phyloP scores from a whole-genome alignment of 257 asterid species.

The Gentiana macrophylla region DNA sequence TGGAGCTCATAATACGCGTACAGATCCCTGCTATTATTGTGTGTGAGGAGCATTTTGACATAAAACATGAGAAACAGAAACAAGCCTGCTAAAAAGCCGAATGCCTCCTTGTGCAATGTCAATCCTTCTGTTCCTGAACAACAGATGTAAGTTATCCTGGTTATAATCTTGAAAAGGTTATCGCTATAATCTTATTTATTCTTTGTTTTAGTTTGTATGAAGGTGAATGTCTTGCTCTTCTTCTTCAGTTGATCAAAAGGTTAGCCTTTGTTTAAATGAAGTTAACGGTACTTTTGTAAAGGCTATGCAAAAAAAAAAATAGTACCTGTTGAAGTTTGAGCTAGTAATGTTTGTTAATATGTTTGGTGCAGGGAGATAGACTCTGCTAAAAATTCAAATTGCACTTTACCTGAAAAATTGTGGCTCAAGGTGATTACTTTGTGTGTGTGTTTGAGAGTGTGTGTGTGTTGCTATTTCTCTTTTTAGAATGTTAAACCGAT shows the following conservation, averaged over 20 bases:
- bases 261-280: background rate
- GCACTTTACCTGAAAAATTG: conserved; percentile 48
- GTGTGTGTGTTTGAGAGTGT: no score
- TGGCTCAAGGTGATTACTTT: conserved; percentile 55
- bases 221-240: conserved; percentile 46
- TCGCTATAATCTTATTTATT: background rate
- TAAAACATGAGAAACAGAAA: conserved; percentile 4
- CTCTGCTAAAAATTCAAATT: conserved; percentile 28
- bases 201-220: conserved; percentile 38
- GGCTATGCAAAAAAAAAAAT: no score
- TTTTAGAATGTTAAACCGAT: background rate
- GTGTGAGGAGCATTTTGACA: no score
- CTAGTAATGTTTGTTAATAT: background rate
- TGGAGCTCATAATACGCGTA: no score
- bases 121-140: background rate
- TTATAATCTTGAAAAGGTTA: background rate
- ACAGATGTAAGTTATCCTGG: conserved; percentile 2
- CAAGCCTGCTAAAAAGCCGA: background rate
- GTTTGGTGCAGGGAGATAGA: conserved; percentile 47
- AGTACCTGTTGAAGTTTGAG: no score
- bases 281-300: background rate
- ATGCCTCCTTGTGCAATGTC: background rate
- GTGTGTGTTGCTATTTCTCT: background rate
- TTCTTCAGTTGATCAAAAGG: conserved; percentile 47
- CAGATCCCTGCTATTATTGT: no score